These are phyloP conservation scores for Cryptococcus floricola DNA, from an alignment of 1,284 basidiomycete genomes.

Conservation along the genomic window DNA sequence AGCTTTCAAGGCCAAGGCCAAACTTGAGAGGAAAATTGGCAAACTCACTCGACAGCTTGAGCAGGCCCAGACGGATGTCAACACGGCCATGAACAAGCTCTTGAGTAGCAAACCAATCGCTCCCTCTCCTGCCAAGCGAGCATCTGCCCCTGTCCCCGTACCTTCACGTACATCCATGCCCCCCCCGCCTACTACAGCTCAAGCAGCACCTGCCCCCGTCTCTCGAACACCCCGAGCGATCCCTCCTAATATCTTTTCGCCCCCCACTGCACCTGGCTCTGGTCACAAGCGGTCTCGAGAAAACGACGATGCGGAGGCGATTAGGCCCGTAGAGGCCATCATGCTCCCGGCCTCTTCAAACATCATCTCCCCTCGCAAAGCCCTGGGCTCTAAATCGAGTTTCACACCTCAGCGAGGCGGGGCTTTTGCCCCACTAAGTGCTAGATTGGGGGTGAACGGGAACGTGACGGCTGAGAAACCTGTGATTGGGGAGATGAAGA, in stretches of 20 bases:
- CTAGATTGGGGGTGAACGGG: background rate
- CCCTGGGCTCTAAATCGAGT: constrained; percentile 1
- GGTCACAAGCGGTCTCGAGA: constrained; percentile 22
- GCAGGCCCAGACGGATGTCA: constrained; percentile 10
- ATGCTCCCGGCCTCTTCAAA: constrained; percentile 14
- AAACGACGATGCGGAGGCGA: constrained; percentile 10
- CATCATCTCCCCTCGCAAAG: constrained; percentile 1
- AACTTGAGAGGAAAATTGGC: constrained; percentile 35
- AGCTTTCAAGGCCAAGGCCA: constrained; percentile 27
- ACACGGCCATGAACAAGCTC: constrained; percentile 26
- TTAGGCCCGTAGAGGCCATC: constrained; percentile 22
- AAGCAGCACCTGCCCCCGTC: background rate
- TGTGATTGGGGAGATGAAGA: background rate
- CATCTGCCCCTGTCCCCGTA: background rate
- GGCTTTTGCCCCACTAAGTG: constrained; percentile 5
- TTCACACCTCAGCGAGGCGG: constrained; percentile 15
- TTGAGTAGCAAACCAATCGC: constrained; percentile 7
- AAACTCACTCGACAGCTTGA: constrained; percentile 32
- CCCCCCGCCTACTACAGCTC: background rate
- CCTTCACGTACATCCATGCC: background rate
- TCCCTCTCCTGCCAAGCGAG: background rate
- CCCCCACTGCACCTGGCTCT: constrained; percentile 1
- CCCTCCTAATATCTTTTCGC: constrained; percentile 13
- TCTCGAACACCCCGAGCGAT: constrained; percentile 7
- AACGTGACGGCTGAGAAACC: background rate